A percentile compares a stretch with the other conserved stretches of the same genome.
Conservation (phyloP, 2,329 filamentous ascomycete genomes). For the Fusarium xylarioides region DNA sequence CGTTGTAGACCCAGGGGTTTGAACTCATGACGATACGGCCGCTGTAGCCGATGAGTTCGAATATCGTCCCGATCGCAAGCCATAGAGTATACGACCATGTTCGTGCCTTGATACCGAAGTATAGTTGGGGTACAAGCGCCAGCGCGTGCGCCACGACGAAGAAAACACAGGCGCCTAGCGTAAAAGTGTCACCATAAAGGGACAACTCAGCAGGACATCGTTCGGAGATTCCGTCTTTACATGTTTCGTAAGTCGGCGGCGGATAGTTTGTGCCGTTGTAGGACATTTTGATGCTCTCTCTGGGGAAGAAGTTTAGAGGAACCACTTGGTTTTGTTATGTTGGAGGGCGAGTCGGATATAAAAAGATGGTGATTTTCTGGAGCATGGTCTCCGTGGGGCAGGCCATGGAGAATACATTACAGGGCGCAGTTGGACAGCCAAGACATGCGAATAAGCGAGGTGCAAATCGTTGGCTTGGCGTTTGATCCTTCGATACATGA, state of each 20-base stretch:
- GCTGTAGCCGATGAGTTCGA: constrained; percentile 54
- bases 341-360: background rate
- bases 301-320: background rate
- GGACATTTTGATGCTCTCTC: constrained; percentile 1
- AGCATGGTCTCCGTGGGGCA: background rate
- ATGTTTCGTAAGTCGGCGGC: constrained; percentile 21
- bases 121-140: constrained; percentile 46
- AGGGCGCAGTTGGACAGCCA: constrained; percentile 19
- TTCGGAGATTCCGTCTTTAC: constrained; percentile 15
- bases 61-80: constrained; percentile 49
- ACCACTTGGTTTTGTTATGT: background rate
- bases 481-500: background rate
- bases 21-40: constrained; percentile 51
- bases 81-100: constrained; percentile 52
- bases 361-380: background rate
- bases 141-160: constrained; percentile 49
- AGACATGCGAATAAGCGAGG: constrained; percentile 13
- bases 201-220: constrained; percentile 37
- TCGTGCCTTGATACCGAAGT: constrained; percentile 46
- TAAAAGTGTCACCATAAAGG: constrained; percentile 41
- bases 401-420: background rate
- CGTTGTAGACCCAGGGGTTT: constrained; percentile 53
- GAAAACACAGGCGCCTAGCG: constrained; percentile 40
- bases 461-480: constrained; percentile 16
- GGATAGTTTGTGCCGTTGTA: constrained; percentile 6